phyloP scores from a whole-genome alignment of 2,329 filamentous ascomycete genomes.

The Xylaria multiplex region DNA sequence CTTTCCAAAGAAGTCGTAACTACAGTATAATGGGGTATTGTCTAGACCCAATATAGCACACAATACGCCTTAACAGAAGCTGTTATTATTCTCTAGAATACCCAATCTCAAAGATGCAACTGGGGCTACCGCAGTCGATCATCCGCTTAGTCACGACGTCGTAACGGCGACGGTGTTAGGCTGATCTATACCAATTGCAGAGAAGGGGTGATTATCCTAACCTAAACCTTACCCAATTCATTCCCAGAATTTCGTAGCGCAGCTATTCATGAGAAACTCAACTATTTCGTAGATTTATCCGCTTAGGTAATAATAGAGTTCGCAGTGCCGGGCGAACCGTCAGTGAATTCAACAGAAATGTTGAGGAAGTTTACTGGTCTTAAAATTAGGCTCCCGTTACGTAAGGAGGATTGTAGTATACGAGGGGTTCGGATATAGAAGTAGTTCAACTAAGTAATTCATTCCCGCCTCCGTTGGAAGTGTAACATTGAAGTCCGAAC shows the following conservation, averaged over 20 bases:
- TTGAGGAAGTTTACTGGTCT: background rate
- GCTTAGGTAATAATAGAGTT: background rate
- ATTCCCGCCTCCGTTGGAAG: too few species aligned
- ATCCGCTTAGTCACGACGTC: background rate
- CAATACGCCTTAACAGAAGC: background rate
- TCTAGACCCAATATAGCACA: background rate
- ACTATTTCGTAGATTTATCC: background rate
- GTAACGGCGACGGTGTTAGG: background rate
- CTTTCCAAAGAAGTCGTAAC: background rate
- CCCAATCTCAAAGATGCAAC: background rate
- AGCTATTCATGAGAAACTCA: background rate
- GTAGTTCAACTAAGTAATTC: too few species aligned
- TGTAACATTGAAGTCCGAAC: too few species aligned
- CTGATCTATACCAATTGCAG: background rate
- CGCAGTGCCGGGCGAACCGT: background rate
- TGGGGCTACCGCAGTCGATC: background rate
- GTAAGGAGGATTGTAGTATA: too few species aligned
- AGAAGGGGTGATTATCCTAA: background rate
- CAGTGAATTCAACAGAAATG: background rate
- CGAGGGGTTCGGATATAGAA: too few species aligned
- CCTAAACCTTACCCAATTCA: background rate
- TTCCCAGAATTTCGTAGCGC: background rate
- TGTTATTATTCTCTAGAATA: background rate
- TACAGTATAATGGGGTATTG: background rate
- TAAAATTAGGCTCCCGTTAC: background rate